Evolutionary conservation across 306 rosid genomes (phyloP), one percentile per base, ranked within the genome.

Genomic region (Malus fusca): DNA sequence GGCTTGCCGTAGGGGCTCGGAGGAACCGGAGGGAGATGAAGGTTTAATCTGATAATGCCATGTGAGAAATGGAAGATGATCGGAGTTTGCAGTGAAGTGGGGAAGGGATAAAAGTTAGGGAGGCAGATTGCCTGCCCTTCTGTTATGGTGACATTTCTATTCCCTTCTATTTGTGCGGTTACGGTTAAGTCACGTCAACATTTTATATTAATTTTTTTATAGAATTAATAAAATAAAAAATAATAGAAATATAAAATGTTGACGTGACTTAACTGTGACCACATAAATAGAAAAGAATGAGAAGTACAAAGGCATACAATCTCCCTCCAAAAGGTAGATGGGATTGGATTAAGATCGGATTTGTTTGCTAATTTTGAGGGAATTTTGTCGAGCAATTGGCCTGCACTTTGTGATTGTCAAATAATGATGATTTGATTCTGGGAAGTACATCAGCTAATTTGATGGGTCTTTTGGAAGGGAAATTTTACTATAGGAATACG

Each of bases 1-100:
- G 97, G 33, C 74, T 95, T 96, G 8, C 93, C 96, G 22, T 96
- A 96, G 0, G 96, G 63, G 97, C 96, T 82, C 88, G 97, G 78
- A 90, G 85, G 78, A 89, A 92, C 5, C 72, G 17, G 71, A 88
- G 92, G 67, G 83, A 48, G 81, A 96, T 77, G 84, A 66, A 79
- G 71, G 96, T 89, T 17, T 26, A 2, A 26, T 90, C 93, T 11
- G 74, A 52, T 11, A 26, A 44, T 11, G 69, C 69, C 69, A 66
- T 66, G 13, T 21, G 2, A 17, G 22, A 30, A 60, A 60, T 25
- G 2, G 3, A 11, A 2, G 33, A n/a, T 9, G 53, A 15, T 48
- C 55, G 6, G 55, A 17, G 17, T 14, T 48, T 48, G 53, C 53
- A 48, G 33, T 25, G 65, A 12, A 12, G 33, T 23, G 65, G 65